Base-by-base conservation (phyloP, 306 rosid genomes). In the Spatholobus suberectus region DNA sequence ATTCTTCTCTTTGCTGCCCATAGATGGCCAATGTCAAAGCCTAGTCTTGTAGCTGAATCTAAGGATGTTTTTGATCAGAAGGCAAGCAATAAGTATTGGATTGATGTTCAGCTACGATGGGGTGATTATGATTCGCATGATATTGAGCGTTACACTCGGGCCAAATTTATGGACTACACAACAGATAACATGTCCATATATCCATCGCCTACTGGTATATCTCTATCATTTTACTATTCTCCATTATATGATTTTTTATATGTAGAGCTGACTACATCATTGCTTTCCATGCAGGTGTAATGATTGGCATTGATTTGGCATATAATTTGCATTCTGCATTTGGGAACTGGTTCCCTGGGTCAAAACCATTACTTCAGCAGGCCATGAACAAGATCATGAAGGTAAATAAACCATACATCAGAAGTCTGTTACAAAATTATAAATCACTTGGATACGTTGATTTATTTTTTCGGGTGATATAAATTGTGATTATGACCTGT, bases 311-410 rank as follows among this genome's bases (percentile, higher is more conserved):
- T 34, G 99, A 96, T 85, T 88, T 96, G 90, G 99, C 99, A 6
- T 96, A 96, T 84, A 96, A 96, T 86, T 84, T 96, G 86, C 98
- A 96, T 82, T 96, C 99, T 75, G 99, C 99, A 54, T 96, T 96
- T 86, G 99, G 99, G 46, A 96, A 96, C 86, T 96, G 99, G 99
- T 96, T 96, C 83, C 99, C 99, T 49, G 99, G 99, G 55, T 96
- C 99, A 54, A 96, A 96, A 82, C 99, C 99, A 24, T 77, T 96
- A 32, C 93, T 96, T 49, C 98, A 94, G 79, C 99, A 96, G 89
- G 99, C 99, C 57, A 96, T 96, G 94, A 96, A 96, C 89, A 96
- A 96, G 86, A 96, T 96, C 79, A 96, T 96, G 99, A 96, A 96
- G 93, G 99, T 95, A 85, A 29, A 82, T 73, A 29, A 24, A 65